phyloP scores from a whole-genome alignment of 495 filamentous ascomycete species.

The Cudoniella acicularis region DNA sequence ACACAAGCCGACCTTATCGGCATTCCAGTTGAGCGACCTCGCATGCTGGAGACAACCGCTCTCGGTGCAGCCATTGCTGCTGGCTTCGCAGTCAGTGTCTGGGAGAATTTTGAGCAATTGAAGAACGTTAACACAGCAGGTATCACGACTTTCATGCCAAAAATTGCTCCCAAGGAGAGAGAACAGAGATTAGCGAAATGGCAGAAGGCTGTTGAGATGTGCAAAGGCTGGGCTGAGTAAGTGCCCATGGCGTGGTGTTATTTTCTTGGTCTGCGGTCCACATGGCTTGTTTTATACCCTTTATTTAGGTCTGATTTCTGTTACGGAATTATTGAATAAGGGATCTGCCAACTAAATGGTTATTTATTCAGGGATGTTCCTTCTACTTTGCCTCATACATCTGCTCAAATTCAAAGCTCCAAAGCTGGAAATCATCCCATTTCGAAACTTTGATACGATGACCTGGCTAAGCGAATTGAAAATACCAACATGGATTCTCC shows the following conservation, averaged over 20 bases:
- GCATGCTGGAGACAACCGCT: conserved; percentile 93
- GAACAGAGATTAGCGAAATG: conserved; percentile 69
- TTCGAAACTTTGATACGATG: not conserved
- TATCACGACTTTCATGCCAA: conserved; percentile 67
- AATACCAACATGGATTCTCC: too few relatives aligned
- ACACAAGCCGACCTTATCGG: conserved; percentile 87
- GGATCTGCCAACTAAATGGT: not conserved
- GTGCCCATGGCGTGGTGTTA: not conserved
- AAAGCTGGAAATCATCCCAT: not conserved
- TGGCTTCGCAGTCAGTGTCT: conserved; percentile 78
- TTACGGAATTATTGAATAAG: not conserved
- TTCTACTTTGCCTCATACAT: not conserved
- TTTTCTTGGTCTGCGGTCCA: too few relatives aligned
- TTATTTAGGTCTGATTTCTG: not conserved
- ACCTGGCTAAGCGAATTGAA: too few relatives aligned
- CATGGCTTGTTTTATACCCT: not conserved
- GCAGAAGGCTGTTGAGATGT: conserved; percentile 86
- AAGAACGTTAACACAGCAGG: conserved; percentile 71
- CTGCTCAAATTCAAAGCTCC: not conserved
- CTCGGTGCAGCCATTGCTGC: conserved; percentile 90
- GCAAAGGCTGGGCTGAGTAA: conserved; percentile 66
- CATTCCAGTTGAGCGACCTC: conserved; percentile 80
- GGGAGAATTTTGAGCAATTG: conserved; percentile 76
- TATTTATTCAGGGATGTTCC: not conserved
- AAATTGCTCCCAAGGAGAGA: conserved; percentile 56